Evolutionary conservation across 768 basidiomycete genomes (phyloP).

Genomic region (Cystofilobasidium ferigula): DNA sequence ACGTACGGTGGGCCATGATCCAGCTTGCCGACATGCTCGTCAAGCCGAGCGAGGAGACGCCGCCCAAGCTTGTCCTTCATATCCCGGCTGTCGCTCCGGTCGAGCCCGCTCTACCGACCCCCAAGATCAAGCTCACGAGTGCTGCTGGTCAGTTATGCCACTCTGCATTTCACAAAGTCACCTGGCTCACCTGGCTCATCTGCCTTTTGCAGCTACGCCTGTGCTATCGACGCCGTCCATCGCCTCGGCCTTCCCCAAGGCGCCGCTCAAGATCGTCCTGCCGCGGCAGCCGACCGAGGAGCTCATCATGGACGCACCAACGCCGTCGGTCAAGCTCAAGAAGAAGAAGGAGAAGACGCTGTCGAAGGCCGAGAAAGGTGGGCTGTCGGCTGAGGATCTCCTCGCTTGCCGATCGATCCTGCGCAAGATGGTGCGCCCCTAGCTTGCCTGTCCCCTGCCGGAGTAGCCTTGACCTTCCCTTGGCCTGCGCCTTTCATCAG

Average conservation of each 20-base stretch:
- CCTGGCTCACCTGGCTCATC: no score
- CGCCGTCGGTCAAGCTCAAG: slow-evolving; percentile 13
- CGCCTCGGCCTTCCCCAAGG: background rate
- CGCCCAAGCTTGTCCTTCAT: slow-evolving; percentile 68
- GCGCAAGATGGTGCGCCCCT: slow-evolving; percentile 19
- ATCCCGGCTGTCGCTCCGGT: slow-evolving; percentile 56
- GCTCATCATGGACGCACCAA: slow-evolving; percentile 22
- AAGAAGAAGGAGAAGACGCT: slow-evolving; percentile 44
- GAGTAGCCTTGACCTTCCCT: background rate
- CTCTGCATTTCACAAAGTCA: no score
- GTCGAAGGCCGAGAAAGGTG: slow-evolving; percentile 61
- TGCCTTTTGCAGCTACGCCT: background rate
- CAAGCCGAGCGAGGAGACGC: slow-evolving; percentile 65
- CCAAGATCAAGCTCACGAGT: slow-evolving; percentile 51
- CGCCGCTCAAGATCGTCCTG: slow-evolving; percentile 29
- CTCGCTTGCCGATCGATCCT: slow-evolving; percentile 19
- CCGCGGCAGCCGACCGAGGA: slow-evolving; percentile 24
- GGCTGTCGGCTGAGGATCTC: slow-evolving; percentile 66
- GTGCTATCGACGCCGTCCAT: slow-evolving; percentile 31
- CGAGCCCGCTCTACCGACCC: slow-evolving; percentile 41
- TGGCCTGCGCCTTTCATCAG: background rate
- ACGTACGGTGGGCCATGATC: slow-evolving; percentile 80
- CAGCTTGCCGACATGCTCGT: slow-evolving; percentile 85
- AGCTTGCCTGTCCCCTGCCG: background rate
- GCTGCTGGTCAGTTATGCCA: background rate